Evolutionary conservation across 306 rosid genomes (phyloP).

Genomic region (Arachis hypogaea): DNA sequence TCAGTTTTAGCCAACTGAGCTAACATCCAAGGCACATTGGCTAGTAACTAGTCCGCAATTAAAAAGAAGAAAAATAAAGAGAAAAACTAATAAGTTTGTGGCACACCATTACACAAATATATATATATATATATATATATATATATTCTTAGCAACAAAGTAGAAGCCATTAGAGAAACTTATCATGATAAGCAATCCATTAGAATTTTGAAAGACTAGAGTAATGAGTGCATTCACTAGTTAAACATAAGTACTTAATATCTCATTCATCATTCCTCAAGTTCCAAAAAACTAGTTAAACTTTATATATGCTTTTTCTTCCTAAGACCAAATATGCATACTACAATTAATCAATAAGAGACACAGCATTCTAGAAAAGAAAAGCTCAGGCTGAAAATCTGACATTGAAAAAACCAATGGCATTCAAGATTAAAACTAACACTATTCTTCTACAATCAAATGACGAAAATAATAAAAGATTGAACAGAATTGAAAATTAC

Average conservation of each 20-base stretch:
- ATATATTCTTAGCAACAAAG: background rate
- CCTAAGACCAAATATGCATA: no score
- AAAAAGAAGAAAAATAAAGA: background rate
- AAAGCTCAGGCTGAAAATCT: background rate
- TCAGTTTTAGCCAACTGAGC: constrained; percentile 5
- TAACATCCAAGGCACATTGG: background rate
- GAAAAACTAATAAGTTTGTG: background rate
- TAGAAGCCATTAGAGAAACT: constrained; percentile 9
- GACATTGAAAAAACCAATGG: constrained; percentile 12
- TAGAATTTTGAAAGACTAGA: background rate
- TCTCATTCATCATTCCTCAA: no score
- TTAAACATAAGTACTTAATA: no score
- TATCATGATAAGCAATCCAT: background rate
- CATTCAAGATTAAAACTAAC: background rate
- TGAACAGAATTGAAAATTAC: constrained; percentile 41
- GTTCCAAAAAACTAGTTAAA: constrained; percentile 19
- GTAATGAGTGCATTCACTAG: background rate
- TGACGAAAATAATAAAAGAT: no score
- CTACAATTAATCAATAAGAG: background rate
- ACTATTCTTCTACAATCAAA: background rate
- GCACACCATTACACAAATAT: background rate
- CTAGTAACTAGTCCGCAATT: background rate
- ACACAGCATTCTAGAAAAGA: background rate
- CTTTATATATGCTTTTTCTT: background rate
- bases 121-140: background rate